Conservation (phyloP, 345 rosid species). For the Eucalyptus marginata region DNA sequence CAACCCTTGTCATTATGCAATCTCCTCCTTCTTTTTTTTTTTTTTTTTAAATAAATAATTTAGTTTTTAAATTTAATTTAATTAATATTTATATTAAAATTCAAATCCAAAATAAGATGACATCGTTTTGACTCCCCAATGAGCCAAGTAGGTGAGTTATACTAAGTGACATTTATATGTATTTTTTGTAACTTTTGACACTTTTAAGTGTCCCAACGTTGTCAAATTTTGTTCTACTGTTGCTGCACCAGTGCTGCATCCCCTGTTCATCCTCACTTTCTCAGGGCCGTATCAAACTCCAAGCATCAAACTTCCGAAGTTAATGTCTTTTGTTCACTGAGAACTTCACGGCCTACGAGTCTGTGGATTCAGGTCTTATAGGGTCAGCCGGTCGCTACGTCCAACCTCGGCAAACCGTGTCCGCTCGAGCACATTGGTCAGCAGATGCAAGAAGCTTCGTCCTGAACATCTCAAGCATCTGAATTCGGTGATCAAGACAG, state of each 20-base stretch:
- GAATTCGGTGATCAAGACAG: background rate
- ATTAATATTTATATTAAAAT: too few relatives aligned
- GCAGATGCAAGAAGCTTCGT: background rate
- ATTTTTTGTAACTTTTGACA: rapidly evolving
- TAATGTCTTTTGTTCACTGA: background rate
- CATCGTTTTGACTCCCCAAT: too few relatives aligned
- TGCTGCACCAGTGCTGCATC: background rate
- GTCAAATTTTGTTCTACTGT: too few relatives aligned
- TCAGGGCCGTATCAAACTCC: background rate
- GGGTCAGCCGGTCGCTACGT: background rate
- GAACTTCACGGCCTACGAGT: background rate
- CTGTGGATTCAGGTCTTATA: background rate
- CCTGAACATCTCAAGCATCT: background rate
- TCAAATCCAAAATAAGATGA: rapidly evolving
- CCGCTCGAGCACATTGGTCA: background rate
- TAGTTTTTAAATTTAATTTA: too few relatives aligned
- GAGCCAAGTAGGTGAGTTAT: rapidly evolving
- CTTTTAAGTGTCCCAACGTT: too few relatives aligned
- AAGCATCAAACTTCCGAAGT: background rate
- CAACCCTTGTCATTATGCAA: too few relatives aligned
- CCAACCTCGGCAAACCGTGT: background rate
- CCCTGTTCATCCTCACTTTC: background rate
- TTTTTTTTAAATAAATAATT: too few relatives aligned
- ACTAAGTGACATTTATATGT: too few relatives aligned
- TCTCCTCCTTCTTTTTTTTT: too few relatives aligned